Conservation (phyloP, 2,329 filamentous ascomycete species). For the Verticillium tricorpus region DNA sequence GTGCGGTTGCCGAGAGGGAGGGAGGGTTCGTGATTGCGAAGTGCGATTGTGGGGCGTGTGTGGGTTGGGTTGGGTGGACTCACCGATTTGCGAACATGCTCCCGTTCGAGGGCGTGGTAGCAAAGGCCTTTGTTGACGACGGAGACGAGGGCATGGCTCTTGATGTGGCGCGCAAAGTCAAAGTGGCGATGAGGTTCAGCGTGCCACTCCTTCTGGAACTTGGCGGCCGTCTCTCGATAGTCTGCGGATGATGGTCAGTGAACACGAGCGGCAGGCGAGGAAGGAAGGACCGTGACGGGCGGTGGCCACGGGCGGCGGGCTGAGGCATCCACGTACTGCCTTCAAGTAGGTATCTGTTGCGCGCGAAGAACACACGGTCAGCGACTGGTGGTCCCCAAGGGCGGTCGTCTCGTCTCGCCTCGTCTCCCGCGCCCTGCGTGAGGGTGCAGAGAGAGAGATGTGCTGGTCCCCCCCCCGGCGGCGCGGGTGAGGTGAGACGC, state of each 20-base stretch:
- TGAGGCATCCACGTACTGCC: conserved; percentile 47
- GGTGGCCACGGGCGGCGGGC: not conserved
- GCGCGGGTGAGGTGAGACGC: conserved; percentile 10
- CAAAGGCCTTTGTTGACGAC: conserved; percentile 60
- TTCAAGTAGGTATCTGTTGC: conserved; percentile 54
- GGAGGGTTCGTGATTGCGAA: not conserved
- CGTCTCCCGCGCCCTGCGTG: not conserved
- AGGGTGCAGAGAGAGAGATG: not conserved
- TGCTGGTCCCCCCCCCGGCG: no score
- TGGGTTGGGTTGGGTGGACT: conserved; percentile 12
- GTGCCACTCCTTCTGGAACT: conserved; percentile 66
- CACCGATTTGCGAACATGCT: conserved; percentile 49
- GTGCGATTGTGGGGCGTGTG: conserved; percentile 1
- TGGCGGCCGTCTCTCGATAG: conserved; percentile 63
- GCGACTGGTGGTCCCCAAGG: not conserved
- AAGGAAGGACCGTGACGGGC: not conserved
- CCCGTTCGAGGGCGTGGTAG: conserved; percentile 55
- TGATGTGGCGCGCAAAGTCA: conserved; percentile 60
- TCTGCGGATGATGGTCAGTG: conserved; percentile 37
- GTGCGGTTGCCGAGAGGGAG: not conserved
- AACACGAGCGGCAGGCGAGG: not conserved
- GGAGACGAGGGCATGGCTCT: conserved; percentile 59
- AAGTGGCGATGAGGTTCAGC: conserved; percentile 59
- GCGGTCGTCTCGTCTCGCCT: not conserved
- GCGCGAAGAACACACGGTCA: not conserved